Evolutionary conservation across 2,329 filamentous ascomycete species (phyloP).

Genomic region (Exutisphaerella laricina): DNA sequence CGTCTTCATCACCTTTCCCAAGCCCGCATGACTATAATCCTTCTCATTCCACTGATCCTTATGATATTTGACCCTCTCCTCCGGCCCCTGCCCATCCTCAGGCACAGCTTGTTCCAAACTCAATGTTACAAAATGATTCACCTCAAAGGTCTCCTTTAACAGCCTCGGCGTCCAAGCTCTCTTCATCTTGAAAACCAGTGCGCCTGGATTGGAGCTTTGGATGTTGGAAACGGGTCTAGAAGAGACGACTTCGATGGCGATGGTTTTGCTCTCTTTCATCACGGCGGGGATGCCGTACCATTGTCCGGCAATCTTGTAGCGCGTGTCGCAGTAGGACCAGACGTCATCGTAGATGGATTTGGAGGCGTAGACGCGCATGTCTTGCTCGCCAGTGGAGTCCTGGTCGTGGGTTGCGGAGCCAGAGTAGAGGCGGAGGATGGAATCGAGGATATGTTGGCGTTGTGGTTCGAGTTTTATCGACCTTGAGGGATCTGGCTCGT

Average conservation of each 20-base stretch:
- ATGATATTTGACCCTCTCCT: slow-evolving; percentile 44
- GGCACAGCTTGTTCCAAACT: slow-evolving; percentile 25
- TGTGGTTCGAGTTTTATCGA: slow-evolving; percentile 34
- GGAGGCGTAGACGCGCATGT: slow-evolving; percentile 47
- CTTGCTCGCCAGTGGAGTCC: slow-evolving; percentile 14
- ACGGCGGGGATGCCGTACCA: slow-evolving; percentile 40
- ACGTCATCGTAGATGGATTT: slow-evolving; percentile 46
- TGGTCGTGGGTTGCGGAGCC: slow-evolving; percentile 42
- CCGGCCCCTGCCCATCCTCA: slow-evolving; percentile 20
- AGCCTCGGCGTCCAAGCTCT: slow-evolving; percentile 45
- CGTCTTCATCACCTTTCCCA: slow-evolving; percentile 46
- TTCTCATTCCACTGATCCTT: slow-evolving; percentile 50
- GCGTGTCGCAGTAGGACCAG: slow-evolving; percentile 44
- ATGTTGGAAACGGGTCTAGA: slow-evolving; percentile 3
- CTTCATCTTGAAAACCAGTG: slow-evolving; percentile 46
- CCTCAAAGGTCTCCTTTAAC: slow-evolving; percentile 33
- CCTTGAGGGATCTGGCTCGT: slow-evolving; percentile 37
- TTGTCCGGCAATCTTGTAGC: slow-evolving; percentile 49
- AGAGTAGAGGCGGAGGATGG: slow-evolving; percentile 43
- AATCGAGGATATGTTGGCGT: slow-evolving; percentile 39
- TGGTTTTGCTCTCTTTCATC: slow-evolving; percentile 14
- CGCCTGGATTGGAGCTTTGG: slow-evolving; percentile 25
- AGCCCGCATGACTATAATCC: slow-evolving; percentile 44
- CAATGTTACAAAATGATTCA: slow-evolving; percentile 40
- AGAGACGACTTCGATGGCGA: slow-evolving; percentile 13